Evolutionary conservation across 805 yeast genomes (phyloP).

Genomic region (Yarrowia porcina): DNA sequence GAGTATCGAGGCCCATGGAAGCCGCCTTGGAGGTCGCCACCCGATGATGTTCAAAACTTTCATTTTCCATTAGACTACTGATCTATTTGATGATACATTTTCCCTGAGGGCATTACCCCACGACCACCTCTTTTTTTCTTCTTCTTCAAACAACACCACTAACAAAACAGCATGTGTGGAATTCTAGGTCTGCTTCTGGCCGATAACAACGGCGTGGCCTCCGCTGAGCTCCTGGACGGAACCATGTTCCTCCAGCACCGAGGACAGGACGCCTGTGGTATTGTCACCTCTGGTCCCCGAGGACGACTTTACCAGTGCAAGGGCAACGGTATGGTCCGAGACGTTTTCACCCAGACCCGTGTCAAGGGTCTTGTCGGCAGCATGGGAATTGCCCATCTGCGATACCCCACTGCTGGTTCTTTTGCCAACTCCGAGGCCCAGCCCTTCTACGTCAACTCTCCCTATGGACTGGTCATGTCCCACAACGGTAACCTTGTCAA

Average conservation of each 20-base stretch:
- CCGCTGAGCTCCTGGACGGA: constrained; percentile 89
- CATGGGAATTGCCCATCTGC: constrained; percentile 90
- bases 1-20: constrained; percentile 7
- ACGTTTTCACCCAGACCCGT: constrained; percentile 84
- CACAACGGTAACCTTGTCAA: constrained; percentile 97
- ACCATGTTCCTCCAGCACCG: constrained; percentile 91
- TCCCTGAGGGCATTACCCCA: constrained; percentile 7
- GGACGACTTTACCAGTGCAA: constrained; percentile 96
- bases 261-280: constrained; percentile 99
- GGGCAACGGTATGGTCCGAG: constrained; percentile 98
- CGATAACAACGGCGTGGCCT: constrained; percentile 67
- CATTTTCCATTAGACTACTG: constrained; percentile 25
- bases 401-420: constrained; percentile 98
- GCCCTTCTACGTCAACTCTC: constrained; percentile 96
- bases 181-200: constrained; percentile 83
- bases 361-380: constrained; percentile 79
- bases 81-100: constrained; percentile 23
- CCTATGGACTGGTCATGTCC: constrained; percentile 85
- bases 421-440: constrained; percentile 96
- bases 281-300: constrained; percentile 88
- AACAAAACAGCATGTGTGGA: constrained; percentile 72
- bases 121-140: not conserved
- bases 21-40: not conserved
- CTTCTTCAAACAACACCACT: not conserved
- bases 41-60: constrained; percentile 23